A percentile compares a stretch with the other conserved stretches of the same genome.
These are phyloP conservation scores for Hortiboletus campestris DNA, from an alignment of 768 basidiomycete species.

Conservation along the genomic window DNA sequence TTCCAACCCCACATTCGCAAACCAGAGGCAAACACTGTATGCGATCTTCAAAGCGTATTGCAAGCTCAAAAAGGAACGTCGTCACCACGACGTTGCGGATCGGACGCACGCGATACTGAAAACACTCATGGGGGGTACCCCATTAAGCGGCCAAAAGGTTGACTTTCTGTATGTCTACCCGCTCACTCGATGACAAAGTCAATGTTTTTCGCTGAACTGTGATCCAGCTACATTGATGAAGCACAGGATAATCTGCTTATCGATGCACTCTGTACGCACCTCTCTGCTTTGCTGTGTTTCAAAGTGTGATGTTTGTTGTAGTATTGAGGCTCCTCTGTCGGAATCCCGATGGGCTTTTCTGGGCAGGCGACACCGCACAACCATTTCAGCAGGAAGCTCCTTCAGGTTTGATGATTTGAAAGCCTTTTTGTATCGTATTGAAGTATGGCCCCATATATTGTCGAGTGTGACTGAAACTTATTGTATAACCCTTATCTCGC, in stretches of 20 bases:
- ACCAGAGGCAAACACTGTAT: slow-evolving; percentile 48
- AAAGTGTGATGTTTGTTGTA: slow-evolving; percentile 26
- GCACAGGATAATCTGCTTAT: slow-evolving; percentile 71
- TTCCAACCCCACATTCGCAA: slow-evolving; percentile 53
- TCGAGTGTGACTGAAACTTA: background rate
- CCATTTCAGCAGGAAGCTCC: slow-evolving; percentile 69
- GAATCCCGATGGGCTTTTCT: slow-evolving; percentile 68
- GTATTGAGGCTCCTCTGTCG: slow-evolving; percentile 62
- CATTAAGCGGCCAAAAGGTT: slow-evolving; percentile 41
- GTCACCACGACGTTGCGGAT: slow-evolving; percentile 59
- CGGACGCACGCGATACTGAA: slow-evolving; percentile 55
- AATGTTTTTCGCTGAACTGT: background rate
- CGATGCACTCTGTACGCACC: slow-evolving; percentile 52
- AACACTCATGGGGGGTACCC: slow-evolving; percentile 26
- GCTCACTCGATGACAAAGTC: background rate
- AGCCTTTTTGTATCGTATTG: slow-evolving; percentile 60
- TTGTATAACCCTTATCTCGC: background rate
- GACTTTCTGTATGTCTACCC: slow-evolving; percentile 50
- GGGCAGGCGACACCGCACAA: slow-evolving; percentile 84
- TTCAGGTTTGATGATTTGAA: slow-evolving; percentile 73
- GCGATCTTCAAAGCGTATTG: slow-evolving; percentile 52
- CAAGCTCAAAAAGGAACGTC: slow-evolving; percentile 39
- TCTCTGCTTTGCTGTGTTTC: background rate
- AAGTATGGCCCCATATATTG: slow-evolving; percentile 38
- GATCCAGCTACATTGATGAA: slow-evolving; percentile 62